Base-by-base conservation (phyloP, 2,329 filamentous ascomycete species). In the Neoscytalidium dimidiatum region DNA sequence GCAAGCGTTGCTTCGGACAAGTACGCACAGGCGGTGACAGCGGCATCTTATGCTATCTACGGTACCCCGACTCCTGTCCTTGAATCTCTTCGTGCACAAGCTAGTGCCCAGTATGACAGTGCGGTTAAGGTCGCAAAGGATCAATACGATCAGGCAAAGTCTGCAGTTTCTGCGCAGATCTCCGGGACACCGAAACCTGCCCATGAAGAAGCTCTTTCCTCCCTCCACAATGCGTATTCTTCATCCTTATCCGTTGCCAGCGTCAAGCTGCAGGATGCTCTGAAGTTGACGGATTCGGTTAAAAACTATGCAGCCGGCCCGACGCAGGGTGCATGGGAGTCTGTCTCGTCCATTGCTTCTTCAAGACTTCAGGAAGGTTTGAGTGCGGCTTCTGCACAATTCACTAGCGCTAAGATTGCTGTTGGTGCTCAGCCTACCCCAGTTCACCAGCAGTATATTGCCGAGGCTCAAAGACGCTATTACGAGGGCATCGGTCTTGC, bases 401-500 rank as follows among this genome's bases (percentile, higher is more conserved):
- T 91, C 69, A 84, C 88, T 57, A 86, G 81, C 62, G 88, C 88
- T n/a, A 88, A 89, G 75, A 82, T 87, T 62, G 88, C 87, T 29
- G 81, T 90, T 44, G 86, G 88, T 21, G 83, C 87, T 14, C 85
- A 88, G 44, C 85, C 88, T 1, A 88, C 89, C 1, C 79, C 81
- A 29, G 80, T 83, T 74, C 68, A 87, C 78, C 68, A 86, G 70
- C 75, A 82, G 73, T 75, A 84, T 76, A 66, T 89, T 80, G 76
- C 89, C 78, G 81, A 85, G 83, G 78, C 86, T 80, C 73, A 86
- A 82, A 73, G 88, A 83, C 80, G 90, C 65, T 94, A 94, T 76
- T 94, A 92, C 70, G 90, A 92, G 68, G 91, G 89, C 11, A 77
- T 95, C 26, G 92, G 92, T 29, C 77, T 92, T 49, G 92, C 92